Percentiles rank a stretch among this genome's conserved stretches.
These are phyloP conservation scores for Tetramitus jugosus DNA, from an alignment of 208 protist species.

Conservation along the genomic window DNA sequence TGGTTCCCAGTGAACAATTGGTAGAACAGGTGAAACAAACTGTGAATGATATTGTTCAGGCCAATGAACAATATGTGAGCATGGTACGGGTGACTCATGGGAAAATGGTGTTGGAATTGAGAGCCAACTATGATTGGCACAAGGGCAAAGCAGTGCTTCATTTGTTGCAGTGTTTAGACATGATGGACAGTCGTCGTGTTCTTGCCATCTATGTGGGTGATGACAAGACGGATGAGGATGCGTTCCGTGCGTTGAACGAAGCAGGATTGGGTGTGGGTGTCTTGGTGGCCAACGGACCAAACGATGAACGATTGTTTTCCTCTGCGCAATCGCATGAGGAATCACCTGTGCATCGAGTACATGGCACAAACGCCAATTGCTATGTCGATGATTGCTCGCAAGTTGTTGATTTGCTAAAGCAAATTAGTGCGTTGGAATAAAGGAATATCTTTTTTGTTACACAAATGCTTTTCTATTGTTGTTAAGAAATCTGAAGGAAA, in stretches of 20 bases:
- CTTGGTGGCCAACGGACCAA: no score
- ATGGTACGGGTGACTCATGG: background rate
- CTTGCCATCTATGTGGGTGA: conserved; percentile 11
- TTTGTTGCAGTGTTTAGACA: background rate
- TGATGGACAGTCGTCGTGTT: background rate
- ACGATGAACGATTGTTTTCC: no score
- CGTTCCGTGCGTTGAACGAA: background rate
- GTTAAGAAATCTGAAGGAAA: no score
- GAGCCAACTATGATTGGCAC: conserved; percentile 16
- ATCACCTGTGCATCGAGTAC: no score
- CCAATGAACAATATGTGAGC: background rate
- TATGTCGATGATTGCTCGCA: background rate
- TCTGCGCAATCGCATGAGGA: no score
- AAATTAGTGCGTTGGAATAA: no score
- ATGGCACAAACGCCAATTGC: background rate
- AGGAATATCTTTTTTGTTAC: no score
- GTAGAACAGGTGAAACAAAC: background rate
- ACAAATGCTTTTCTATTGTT: no score
- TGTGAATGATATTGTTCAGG: background rate
- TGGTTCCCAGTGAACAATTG: background rate
- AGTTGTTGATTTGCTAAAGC: background rate
- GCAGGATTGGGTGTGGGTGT: background rate
- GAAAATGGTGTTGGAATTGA: conserved; percentile 20
- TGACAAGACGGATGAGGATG: conserved; percentile 28
- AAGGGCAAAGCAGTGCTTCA: conserved; percentile 19